Percentiles rank a stretch among this genome's conserved stretches.
Evolutionary conservation across 2,329 filamentous ascomycete genomes (phyloP).

Genomic region (Hyphodiscus sp.): DNA sequence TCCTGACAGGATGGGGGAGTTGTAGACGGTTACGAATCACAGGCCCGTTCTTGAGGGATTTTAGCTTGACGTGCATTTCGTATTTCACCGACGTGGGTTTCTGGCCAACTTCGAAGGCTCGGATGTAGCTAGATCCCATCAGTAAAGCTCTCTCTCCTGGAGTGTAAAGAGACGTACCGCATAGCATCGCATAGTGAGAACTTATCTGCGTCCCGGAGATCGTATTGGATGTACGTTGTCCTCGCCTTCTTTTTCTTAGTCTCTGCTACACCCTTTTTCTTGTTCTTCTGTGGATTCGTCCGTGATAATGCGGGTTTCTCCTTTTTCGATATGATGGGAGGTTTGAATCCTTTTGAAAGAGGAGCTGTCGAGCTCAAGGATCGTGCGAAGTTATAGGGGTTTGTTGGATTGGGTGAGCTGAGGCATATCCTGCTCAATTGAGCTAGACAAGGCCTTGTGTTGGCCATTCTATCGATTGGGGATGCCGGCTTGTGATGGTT

Average conservation of each 20-base stretch:
- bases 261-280: conserved; percentile 26
- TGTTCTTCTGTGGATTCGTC: conserved; percentile 21
- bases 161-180: conserved; percentile 49
- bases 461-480: conserved; percentile 23
- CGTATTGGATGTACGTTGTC: conserved; percentile 29
- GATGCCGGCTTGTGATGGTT: background rate
- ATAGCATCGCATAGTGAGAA: conserved; percentile 89
- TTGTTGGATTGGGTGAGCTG: conserved; percentile 9
- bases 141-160: conserved; percentile 19
- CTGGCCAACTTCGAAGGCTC: conserved; percentile 84
- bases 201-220: conserved; percentile 43
- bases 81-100: conserved; percentile 73
- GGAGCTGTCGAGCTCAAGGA: conserved; percentile 7
- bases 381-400: conserved; percentile 9
- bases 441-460: conserved; percentile 26
- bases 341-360: conserved; percentile 5
- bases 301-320: conserved; percentile 7
- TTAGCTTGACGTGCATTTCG: conserved; percentile 77
- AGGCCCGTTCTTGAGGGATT: conserved; percentile 77
- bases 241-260: conserved; percentile 30
- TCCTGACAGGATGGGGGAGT: conserved; percentile 84
- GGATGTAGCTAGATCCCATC: conserved; percentile 62
- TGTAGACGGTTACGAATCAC: conserved; percentile 82
- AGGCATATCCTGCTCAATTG: conserved; percentile 29
- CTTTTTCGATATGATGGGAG: conserved; percentile 16